Evolutionary conservation across 345 rosid species (phyloP), one percentile per base, ranked within the genome.

Genomic region (Eucalyptus grandis): DNA sequence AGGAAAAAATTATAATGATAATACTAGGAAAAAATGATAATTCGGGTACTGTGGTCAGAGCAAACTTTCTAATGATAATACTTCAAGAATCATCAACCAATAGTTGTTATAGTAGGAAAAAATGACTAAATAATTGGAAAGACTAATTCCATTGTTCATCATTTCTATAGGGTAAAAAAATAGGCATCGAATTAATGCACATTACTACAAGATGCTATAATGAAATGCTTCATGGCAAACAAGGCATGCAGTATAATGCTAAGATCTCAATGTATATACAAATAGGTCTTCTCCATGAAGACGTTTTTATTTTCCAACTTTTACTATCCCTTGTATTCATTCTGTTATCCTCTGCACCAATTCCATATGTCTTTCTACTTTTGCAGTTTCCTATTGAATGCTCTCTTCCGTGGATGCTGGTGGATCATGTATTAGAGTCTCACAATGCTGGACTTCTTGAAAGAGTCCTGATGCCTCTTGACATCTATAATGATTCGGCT

Each of bases 391-490:
- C 99, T 4, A 94, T 97, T 92, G 99, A 98, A 92, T 97, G 99
- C 93, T 98, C 99, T 91, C 98, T 98, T 90, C 99, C 99, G 86
- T 98, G 99, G 99, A 98, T 98, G 99, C 92, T 98, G 93, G 95
- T 96, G 91, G 99, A 96, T 90, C 94, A 98, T 89, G 94, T 96
- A 90, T 97, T 98, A 30, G 99, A 96, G 89, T 93, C 95, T 89
- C 97, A 93, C 81, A 95, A 94, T 93, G 91, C 97, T 43, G 98
- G 98, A 88, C 97, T 97, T 92, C 93, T 98, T 91, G 99, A 98
- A 93, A 98, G 98, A 92, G 95, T 96, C 89, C 93, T 98, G 90
- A 92, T 96, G 91, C 98, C 99, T 91, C 97, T 98, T 94, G 99
- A 98, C 90, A 95, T 97, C 87, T 98, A 98, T 90, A 98, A 98